phyloP scores from a whole-genome alignment of 306 rosid genomes.

The Cucurbita argyrosperma region DNA sequence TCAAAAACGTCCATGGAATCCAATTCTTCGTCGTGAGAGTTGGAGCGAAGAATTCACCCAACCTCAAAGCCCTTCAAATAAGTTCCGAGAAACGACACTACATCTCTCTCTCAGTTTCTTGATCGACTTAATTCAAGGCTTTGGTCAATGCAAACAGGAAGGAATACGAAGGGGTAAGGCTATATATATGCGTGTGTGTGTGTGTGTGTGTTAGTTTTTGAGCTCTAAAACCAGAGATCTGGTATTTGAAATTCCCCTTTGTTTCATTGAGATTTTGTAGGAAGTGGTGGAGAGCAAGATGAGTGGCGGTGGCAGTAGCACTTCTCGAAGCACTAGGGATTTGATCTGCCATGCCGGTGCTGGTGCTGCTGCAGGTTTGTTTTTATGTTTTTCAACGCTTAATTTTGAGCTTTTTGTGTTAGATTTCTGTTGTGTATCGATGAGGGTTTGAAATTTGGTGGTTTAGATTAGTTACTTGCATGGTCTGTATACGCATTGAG shows the following conservation, averaged over 20 bases:
- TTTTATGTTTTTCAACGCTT: not conserved
- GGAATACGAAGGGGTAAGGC: not conserved
- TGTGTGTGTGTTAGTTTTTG: not conserved
- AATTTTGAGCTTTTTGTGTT: constrained; percentile 18
- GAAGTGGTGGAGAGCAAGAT: constrained; percentile 12
- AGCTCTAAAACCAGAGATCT: not conserved
- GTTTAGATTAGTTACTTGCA: not conserved
- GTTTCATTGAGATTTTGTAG: not conserved
- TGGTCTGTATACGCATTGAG: not conserved
- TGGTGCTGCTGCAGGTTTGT: constrained; percentile 83
- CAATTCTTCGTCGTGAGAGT: not conserved
- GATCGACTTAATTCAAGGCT: not conserved
- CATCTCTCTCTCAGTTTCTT: too few species aligned
- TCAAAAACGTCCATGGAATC: not conserved
- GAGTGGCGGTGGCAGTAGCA: constrained; percentile 27
- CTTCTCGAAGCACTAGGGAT: constrained; percentile 22
- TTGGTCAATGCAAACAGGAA: not conserved
- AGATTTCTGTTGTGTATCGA: not conserved
- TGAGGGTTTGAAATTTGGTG: not conserved
- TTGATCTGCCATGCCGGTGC: constrained; percentile 54
- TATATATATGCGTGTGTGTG: too few species aligned
- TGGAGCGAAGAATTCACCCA: not conserved
- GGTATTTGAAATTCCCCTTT: constrained; percentile 7
- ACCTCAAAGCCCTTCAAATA: not conserved
- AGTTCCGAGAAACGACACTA: not conserved